phyloP scores from a whole-genome alignment of 345 rosid species.

The Schrenkiella parvula region DNA sequence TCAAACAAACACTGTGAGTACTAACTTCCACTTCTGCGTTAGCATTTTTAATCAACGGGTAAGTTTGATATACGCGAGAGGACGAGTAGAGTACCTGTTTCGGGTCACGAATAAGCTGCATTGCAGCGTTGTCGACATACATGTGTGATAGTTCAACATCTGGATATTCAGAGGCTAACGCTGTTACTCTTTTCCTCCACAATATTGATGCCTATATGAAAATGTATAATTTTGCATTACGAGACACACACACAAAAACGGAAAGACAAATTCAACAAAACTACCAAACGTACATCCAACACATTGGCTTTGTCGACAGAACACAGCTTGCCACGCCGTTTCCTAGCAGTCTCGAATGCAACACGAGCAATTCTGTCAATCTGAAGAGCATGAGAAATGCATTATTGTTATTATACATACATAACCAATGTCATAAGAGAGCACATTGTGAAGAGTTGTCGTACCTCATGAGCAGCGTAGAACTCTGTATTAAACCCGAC shows the following conservation, averaged over 20 bases:
- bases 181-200: conserved; percentile 79
- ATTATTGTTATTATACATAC: background rate
- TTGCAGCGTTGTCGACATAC: conserved; percentile 96
- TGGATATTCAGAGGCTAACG: conserved; percentile 77
- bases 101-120: conserved; percentile 93
- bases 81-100: conserved; percentile 68
- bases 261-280: background rate
- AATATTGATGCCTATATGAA: conserved; percentile 73
- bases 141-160: conserved; percentile 92
- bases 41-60: background rate
- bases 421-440: background rate
- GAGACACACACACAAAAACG: background rate
- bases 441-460: background rate
- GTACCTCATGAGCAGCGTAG: conserved; percentile 77
- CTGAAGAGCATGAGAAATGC: conserved; percentile 26
- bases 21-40: background rate
- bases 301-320: no score
- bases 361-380: conserved; percentile 2
- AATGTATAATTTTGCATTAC: background rate
- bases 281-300: conserved; percentile 50
- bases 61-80: background rate
- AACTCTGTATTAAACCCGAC: conserved; percentile 86
- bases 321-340: no score
- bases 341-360: no score
- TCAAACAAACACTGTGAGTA: background rate